Conservation (phyloP, 2,329 filamentous ascomycete species). For the Botrytis sinoallii region DNA sequence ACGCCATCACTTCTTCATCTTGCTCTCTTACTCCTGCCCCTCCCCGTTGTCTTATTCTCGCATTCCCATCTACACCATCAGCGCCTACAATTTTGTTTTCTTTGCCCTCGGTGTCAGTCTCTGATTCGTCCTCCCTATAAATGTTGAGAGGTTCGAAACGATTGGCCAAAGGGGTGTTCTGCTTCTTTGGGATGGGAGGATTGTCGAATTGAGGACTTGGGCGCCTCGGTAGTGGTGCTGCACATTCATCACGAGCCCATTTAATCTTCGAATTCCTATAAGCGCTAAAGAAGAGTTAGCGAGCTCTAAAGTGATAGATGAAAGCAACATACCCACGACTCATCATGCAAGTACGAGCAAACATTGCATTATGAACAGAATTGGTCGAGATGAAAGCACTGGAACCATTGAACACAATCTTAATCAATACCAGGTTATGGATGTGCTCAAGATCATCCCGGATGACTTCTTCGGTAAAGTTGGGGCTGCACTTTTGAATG, state of each 20-base stretch:
- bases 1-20: not conserved
- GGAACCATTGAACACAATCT: conserved; percentile 55
- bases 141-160: conserved; percentile 59
- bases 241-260: conserved; percentile 72
- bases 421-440: conserved; percentile 70
- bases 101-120: conserved; percentile 12
- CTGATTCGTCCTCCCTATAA: conserved; percentile 42
- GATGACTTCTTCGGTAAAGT: conserved; percentile 61
- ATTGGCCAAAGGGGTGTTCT: conserved; percentile 46
- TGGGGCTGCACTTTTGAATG: conserved; percentile 56
- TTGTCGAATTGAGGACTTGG: conserved; percentile 32
- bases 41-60: not conserved
- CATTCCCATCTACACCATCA: not conserved
- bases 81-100: not conserved
- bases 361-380: conserved; percentile 71
- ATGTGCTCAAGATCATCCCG: conserved; percentile 78
- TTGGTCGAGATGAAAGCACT: conserved; percentile 72
- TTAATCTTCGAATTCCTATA: conserved; percentile 72
- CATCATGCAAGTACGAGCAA: conserved; percentile 77
- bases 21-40: not conserved
- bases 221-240: conserved; percentile 38
- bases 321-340: conserved; percentile 38
- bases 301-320: conserved; percentile 24
- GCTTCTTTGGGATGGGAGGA: conserved; percentile 40
- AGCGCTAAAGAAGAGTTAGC: conserved; percentile 43